These are phyloP conservation scores for Neonectria faginata DNA, from an alignment of 2,329 filamentous ascomycete genomes.

Conservation along the genomic window DNA sequence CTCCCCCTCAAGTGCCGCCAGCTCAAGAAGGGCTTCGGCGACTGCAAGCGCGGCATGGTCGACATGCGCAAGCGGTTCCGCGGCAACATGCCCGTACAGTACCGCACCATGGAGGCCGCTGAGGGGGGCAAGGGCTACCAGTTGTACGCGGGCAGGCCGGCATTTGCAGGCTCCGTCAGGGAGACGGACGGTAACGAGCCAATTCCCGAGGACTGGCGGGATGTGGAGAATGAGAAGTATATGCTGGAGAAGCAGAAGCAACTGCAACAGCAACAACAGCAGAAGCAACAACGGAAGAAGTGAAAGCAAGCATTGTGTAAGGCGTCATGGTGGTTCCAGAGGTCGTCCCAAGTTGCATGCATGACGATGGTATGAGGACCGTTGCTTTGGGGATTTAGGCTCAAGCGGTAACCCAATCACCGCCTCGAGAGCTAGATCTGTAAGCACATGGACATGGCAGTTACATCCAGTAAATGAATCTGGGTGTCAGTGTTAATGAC, in stretches of 20 bases:
- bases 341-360: neutral
- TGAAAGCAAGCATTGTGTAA: slow-evolving; percentile 16
- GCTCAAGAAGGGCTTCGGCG: slow-evolving; percentile 90
- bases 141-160: slow-evolving; percentile 82
- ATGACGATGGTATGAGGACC: neutral
- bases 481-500: neutral
- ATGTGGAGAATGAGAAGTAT: slow-evolving; percentile 73
- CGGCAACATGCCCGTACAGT: slow-evolving; percentile 87
- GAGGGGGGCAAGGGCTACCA: slow-evolving; percentile 73
- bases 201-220: slow-evolving; percentile 70
- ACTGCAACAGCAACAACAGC: slow-evolving; percentile 43
- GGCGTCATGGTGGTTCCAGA: neutral
- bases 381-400: neutral
- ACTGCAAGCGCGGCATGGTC: slow-evolving; percentile 95
- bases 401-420: neutral
- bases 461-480: neutral
- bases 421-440: neutral
- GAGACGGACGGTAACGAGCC: slow-evolving; percentile 76
- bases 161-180: slow-evolving; percentile 73
- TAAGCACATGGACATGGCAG: neutral
- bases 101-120: slow-evolving; percentile 66
- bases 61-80: slow-evolving; percentile 99
- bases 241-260: slow-evolving; percentile 48
- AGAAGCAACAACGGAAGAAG: slow-evolving; percentile 43
- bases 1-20: slow-evolving; percentile 92